phyloP scores from a whole-genome alignment of 1,139 yeast species.

The Blastobotrys elegans region DNA sequence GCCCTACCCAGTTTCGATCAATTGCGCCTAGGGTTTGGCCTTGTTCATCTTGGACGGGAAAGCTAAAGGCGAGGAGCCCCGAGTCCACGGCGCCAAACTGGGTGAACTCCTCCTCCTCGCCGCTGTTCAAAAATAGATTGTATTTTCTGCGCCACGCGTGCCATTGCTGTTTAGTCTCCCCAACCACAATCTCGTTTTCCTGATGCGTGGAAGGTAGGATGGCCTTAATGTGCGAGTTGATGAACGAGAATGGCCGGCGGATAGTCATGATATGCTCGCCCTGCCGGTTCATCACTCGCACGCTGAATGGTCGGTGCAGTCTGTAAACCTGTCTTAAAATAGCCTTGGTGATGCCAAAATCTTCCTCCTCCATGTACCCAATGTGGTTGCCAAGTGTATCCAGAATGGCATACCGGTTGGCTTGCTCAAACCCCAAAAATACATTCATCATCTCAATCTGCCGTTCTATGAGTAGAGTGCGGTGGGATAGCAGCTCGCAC shows the following conservation, averaged over 20 bases:
- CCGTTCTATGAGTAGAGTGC: conserved; percentile 81
- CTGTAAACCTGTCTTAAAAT: conserved; percentile 76
- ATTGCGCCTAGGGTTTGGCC: conserved; percentile 67
- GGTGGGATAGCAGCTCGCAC: conserved; percentile 57
- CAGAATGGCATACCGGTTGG: conserved; percentile 70
- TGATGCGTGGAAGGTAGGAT: conserved; percentile 48
- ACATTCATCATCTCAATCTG: conserved; percentile 84
- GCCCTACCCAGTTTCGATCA: conserved; percentile 91
- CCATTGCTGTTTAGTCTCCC: conserved; percentile 91
- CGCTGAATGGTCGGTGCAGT: conserved; percentile 80
- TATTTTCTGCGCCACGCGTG: conserved; percentile 88
- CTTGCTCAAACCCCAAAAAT: conserved; percentile 85
- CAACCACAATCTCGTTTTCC: conserved; percentile 48
- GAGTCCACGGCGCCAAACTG: conserved; percentile 87
- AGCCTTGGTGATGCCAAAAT: conserved; percentile 61
- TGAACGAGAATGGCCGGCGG: conserved; percentile 73
- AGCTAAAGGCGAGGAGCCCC: conserved; percentile 79
- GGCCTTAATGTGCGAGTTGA: conserved; percentile 81
- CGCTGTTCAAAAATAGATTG: conserved; percentile 50
- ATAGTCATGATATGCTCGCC: conserved; percentile 65
- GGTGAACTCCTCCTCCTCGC: conserved; percentile 40
- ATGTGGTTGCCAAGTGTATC: conserved; percentile 67
- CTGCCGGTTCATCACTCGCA: conserved; percentile 67
- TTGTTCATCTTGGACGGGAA: conserved; percentile 61
- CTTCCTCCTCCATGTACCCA: conserved; percentile 81